Evolutionary conservation across 768 basidiomycete species (phyloP).

Genomic region (Krasilnikovozyma curviuscula): DNA sequence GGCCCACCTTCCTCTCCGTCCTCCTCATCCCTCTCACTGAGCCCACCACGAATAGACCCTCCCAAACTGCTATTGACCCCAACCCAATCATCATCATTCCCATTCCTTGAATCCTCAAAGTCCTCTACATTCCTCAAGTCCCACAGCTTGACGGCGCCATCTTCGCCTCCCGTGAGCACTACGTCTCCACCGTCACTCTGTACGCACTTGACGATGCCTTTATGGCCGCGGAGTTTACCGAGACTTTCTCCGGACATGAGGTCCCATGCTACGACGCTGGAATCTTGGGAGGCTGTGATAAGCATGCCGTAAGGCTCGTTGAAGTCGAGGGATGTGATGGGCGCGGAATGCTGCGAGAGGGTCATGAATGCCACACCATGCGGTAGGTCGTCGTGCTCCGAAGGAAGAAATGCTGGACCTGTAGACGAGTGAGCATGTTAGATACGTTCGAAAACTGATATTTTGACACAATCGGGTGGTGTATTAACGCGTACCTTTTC

Average conservation of each 20-base stretch:
- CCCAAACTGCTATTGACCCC: too few species aligned
- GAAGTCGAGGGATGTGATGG: slow-evolving; percentile 78
- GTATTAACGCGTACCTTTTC: slow-evolving; percentile 1
- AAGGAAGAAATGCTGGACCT: slow-evolving; percentile 91
- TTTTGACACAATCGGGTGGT: neutral
- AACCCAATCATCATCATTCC: neutral
- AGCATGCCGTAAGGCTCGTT: slow-evolving; percentile 91
- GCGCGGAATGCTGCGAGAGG: slow-evolving; percentile 55
- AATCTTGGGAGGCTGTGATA: slow-evolving; percentile 72
- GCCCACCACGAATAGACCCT: too few species aligned
- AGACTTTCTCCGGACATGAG: slow-evolving; percentile 72
- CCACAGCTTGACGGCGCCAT: slow-evolving; percentile 73
- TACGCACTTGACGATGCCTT: slow-evolving; percentile 28
- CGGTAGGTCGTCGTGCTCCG: slow-evolving; percentile 89
- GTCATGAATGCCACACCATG: slow-evolving; percentile 95
- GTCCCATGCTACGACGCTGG: slow-evolving; percentile 85
- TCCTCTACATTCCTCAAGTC: slow-evolving; percentile 68
- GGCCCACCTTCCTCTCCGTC: slow-evolving; percentile 25
- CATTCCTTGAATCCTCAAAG: slow-evolving; percentile 30
- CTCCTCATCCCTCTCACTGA: slow-evolving; percentile 14
- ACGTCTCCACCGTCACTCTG: neutral
- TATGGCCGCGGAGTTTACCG: slow-evolving; percentile 64
- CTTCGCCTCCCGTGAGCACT: slow-evolving; percentile 61
- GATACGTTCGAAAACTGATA: too few species aligned
- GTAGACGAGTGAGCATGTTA: neutral